Evolutionary conservation across 495 filamentous ascomycete genomes (phyloP).

Genomic region (Neurospora intermedia): DNA sequence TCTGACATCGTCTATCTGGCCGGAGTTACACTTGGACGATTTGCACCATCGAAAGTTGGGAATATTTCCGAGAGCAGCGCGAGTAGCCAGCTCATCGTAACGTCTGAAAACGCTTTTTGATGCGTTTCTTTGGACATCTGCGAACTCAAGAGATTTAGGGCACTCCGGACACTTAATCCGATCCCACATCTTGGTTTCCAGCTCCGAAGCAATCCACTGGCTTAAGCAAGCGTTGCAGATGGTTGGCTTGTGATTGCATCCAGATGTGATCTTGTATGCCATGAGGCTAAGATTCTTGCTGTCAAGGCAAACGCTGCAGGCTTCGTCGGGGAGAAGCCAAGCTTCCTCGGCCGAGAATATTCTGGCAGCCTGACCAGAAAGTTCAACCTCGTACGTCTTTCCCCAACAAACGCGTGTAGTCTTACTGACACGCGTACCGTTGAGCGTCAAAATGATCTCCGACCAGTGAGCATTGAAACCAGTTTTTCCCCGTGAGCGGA

Average conservation of each 20-base stretch:
- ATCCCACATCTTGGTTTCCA: slow-evolving; percentile 23
- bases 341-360: slow-evolving; percentile 21
- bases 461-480: slow-evolving; percentile 7
- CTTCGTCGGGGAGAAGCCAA: slow-evolving; percentile 24
- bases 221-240: slow-evolving; percentile 29
- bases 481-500: slow-evolving; percentile 11
- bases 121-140: slow-evolving; percentile 24
- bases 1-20: slow-evolving; percentile 28
- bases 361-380: slow-evolving; percentile 19
- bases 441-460: slow-evolving; percentile 15
- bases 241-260: slow-evolving; percentile 23
- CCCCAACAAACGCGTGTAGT: slow-evolving; percentile 15
- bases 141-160: slow-evolving; percentile 21
- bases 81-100: slow-evolving; percentile 24
- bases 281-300: slow-evolving; percentile 25
- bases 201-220: slow-evolving; percentile 23
- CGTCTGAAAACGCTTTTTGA: slow-evolving; percentile 20
- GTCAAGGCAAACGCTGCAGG: slow-evolving; percentile 30
- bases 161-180: slow-evolving; percentile 32
- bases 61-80: slow-evolving; percentile 19
- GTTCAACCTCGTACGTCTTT: slow-evolving; percentile 20
- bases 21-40: slow-evolving; percentile 27
- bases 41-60: slow-evolving; percentile 36
- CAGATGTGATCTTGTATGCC: slow-evolving; percentile 20
- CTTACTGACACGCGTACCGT: slow-evolving; percentile 8